These are phyloP conservation scores for Rhizophagus clarus DNA, from an alignment of 192 early-diverging fungal genomes.

Conservation along the genomic window DNA sequence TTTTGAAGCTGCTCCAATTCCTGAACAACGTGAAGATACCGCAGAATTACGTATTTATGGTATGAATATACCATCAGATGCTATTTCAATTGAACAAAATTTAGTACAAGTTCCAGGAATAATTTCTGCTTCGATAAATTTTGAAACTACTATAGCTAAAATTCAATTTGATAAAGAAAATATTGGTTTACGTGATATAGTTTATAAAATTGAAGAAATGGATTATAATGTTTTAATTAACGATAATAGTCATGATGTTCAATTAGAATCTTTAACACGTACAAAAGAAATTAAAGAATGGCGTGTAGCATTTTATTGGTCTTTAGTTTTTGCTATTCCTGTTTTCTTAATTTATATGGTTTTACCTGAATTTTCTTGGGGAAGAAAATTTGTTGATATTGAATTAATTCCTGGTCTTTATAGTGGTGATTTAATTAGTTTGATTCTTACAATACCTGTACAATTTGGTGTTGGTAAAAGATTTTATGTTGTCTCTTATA, in stretches of 20 bases:
- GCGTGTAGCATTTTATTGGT: conserved; percentile 64
- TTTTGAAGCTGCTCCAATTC: conserved; percentile 68
- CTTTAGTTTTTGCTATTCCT: conserved; percentile 78
- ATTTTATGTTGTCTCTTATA: conserved; percentile 81
- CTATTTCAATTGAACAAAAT: conserved; percentile 76
- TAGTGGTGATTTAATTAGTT: conserved; percentile 64
- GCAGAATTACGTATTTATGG: conserved; percentile 83
- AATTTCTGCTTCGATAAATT: conserved; percentile 66
- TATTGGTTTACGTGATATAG: conserved; percentile 76
- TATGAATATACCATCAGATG: conserved; percentile 88
- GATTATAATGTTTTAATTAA: conserved; percentile 79
- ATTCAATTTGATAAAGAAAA: conserved; percentile 69
- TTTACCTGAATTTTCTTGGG: conserved; percentile 54
- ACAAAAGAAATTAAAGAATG: conserved; percentile 84
- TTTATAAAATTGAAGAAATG: conserved; percentile 76
- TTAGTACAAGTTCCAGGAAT: conserved; percentile 61
- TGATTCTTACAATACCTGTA: conserved; percentile 82
- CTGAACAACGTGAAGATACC: conserved; percentile 47
- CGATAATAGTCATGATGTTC: conserved; percentile 64
- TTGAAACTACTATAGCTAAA: conserved; percentile 72
- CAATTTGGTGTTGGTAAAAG: conserved; percentile 85
- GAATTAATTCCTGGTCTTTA: conserved; percentile 66
- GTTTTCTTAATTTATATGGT: conserved; percentile 82
- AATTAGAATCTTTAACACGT: conserved; percentile 84
- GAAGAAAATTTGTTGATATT: conserved; percentile 32